Conservation (phyloP, 306 rosid genomes). For the Trifolium subterraneum region DNA sequence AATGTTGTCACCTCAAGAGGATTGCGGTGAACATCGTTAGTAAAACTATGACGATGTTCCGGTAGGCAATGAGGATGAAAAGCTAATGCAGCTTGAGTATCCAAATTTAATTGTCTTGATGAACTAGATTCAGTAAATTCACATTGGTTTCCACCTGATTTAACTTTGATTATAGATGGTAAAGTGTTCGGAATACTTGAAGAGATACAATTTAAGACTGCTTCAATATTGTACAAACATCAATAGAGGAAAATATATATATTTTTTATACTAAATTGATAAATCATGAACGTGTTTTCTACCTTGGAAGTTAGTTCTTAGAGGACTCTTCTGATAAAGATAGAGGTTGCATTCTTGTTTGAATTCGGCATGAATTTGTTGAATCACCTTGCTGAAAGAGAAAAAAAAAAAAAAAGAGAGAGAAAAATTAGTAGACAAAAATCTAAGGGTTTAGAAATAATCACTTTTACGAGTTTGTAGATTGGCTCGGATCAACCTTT, state of each 20-base stretch:
- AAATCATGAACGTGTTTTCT: conserved; percentile 18
- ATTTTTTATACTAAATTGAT: conserved; percentile 5
- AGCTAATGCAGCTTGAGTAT: conserved; percentile 42
- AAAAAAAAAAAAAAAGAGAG: too few relatives aligned
- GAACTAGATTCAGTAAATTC: conserved; percentile 44
- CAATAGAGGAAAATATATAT: conserved; percentile 9
- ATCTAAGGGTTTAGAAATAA: too few relatives aligned
- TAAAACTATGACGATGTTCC: conserved; percentile 46
- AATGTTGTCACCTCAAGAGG: conserved; percentile 33
- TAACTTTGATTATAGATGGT: conserved; percentile 34
- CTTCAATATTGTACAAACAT: conserved; percentile 12
- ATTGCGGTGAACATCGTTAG: conserved; percentile 37
- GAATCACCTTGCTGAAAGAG: too few relatives aligned
- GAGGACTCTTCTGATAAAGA: conserved; percentile 37
- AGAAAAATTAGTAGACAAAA: too few relatives aligned
- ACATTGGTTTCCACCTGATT: conserved; percentile 40
- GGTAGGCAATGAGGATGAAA: conserved; percentile 65
- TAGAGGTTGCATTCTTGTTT: conserved; percentile 44
- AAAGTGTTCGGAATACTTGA: conserved; percentile 50
- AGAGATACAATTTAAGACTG: conserved; percentile 50
- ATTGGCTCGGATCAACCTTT: too few relatives aligned
- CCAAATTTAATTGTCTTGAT: conserved; percentile 34
- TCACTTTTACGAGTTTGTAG: too few relatives aligned
- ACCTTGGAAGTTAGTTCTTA: conserved; percentile 42
- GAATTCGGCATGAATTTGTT: conserved; percentile 32